Base-by-base conservation (phyloP, 495 filamentous ascomycete species). In the Neurospora sp. region DNA sequence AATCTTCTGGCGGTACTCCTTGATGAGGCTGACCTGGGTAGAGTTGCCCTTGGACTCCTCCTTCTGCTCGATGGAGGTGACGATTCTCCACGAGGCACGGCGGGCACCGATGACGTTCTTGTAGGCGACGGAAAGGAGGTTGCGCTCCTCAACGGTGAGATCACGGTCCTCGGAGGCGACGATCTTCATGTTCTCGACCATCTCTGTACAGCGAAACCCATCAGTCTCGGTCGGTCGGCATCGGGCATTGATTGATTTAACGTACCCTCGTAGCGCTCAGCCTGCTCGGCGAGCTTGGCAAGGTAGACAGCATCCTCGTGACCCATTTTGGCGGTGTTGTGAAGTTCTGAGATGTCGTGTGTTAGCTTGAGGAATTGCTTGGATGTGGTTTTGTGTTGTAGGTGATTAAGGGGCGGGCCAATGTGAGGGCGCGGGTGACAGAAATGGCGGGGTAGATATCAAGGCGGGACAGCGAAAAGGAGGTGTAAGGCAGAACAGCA, bases 121-220 rank as follows among this genome's bases (percentile, higher is more conserved):
- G 91, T 99, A 99, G 82, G 96, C 96, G 77, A 99, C 96, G 66
- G 96, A 98, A 72, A 99, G 92, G 70, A 99, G 93, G 87, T 99
- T 99, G 80, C 96, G 92, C 90, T 99, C 96, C 87, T 99, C 96
- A 77, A 99, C 96, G 75, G 94, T 95, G 75, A 99, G 93, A 84
- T 98, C 96, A 85, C 95, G 94, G 83, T 97, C 92, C 82, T 95
- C 93, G 73, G 93, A 94, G 77, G 96, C 96, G 79, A 99, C 96
- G 78, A 92, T 90, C 90, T 99, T 99, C 96, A 99, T 99, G 91
- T 98, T 98, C 89, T 98, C 96, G 74, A 99, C 96, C 96, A 99
- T 99, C 85, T 99, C 96, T 99, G 85, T 71, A 68, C 20, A 73
- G 71, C 66, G 69, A 31, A 40, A 73, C 72, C 72, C 61, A 79